A percentile compares a stretch with the other conserved stretches of the same genome.
phyloP scores from a whole-genome alignment of 495 filamentous ascomycete species.

The Lasiosphaeriaceae sp. region DNA sequence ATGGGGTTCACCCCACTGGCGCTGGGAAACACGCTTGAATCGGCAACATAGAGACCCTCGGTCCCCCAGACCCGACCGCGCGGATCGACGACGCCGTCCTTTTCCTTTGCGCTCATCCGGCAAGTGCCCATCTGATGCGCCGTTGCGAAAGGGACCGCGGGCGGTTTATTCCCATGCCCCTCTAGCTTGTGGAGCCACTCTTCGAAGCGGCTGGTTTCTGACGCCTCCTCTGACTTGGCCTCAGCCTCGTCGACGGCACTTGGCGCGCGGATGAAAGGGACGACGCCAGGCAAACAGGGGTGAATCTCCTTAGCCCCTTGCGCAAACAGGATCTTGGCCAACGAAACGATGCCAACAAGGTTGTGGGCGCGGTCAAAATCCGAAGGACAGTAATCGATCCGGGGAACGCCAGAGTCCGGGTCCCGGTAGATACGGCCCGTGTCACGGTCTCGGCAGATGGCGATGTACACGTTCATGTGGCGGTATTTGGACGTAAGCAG shows the following conservation, averaged over 20 bases:
- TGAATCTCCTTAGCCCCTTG: conserved; percentile 76
- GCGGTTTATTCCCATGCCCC: conserved; percentile 45
- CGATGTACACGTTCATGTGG: conserved; percentile 64
- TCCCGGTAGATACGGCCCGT: conserved; percentile 73
- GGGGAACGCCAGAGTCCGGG: conserved; percentile 56
- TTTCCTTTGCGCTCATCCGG: conserved; percentile 64
- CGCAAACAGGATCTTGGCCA: conserved; percentile 73
- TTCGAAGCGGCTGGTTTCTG: conserved; percentile 47
- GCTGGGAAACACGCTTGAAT: conserved; percentile 85
- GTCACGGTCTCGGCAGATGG: conserved; percentile 67
- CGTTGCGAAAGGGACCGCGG: conserved; percentile 40
- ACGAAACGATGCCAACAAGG: conserved; percentile 64
- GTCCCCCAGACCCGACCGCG: conserved; percentile 74
- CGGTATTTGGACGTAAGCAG: conserved; percentile 55
- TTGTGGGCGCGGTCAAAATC: conserved; percentile 65
- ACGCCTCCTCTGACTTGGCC: conserved; percentile 1
- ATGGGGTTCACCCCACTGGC: conserved; percentile 93
- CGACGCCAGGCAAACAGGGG: conserved; percentile 53
- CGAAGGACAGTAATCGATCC: conserved; percentile 66
- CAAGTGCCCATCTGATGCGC: conserved; percentile 95
- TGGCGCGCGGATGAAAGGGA: conserved; percentile 57
- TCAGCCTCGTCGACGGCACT: background rate
- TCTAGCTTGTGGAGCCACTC: conserved; percentile 62
- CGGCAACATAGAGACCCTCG: conserved; percentile 69
- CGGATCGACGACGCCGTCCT: conserved; percentile 68